Evolutionary conservation across 75 land plant genomes (phyloP), one percentile per base, ranked within the genome.

Genomic region (Selaginella moellendorffii): DNA sequence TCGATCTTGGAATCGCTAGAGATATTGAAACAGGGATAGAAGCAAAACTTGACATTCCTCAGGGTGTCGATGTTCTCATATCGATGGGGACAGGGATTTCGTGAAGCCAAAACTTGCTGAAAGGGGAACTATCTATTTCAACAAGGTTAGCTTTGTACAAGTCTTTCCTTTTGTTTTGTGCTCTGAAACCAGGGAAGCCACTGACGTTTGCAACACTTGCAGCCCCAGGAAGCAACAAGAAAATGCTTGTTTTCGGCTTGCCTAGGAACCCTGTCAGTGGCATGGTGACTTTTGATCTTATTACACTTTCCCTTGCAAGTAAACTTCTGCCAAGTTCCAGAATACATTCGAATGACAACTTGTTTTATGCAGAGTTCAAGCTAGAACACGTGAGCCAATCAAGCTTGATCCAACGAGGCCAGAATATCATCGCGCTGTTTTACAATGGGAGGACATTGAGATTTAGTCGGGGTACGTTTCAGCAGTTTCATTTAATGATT

Each of bases 181-280:
- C 58, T 61, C 79, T 93, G 96, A 93, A 82, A 64, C 98, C 90
- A 2, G 98, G 96, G 31, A 93, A 84, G 73, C 98, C 98, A 26
- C 54, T 88, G 61, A 93, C 96, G 65, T 93, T 88, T 88, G 87
- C 87, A 61, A 79, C 92, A 52, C 69, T 91, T 2, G 68, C 36
- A 21, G 53, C 63, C 67, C 54, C 63, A 21, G 52, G 66, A 24
- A 64, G n/a, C 20, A 51, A 31, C 8, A 80, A 76, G 27, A 61
- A 80, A 26, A 65, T 85, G 27, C 77, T 93, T 63, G 90, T 88
- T 30, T 93, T 93, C 76, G 98, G 87, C n/a, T n/a, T 93, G 23
- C 98, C 98, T 63, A 96, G 98, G 18, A 93, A 93, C 77, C 98
- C 98, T 28, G 98, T 89, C 19, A 88, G 98, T 75, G 79, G 85